These are phyloP conservation scores for Fraxinus greggii DNA, from an alignment of 305 asterid species.

Conservation along the genomic window DNA sequence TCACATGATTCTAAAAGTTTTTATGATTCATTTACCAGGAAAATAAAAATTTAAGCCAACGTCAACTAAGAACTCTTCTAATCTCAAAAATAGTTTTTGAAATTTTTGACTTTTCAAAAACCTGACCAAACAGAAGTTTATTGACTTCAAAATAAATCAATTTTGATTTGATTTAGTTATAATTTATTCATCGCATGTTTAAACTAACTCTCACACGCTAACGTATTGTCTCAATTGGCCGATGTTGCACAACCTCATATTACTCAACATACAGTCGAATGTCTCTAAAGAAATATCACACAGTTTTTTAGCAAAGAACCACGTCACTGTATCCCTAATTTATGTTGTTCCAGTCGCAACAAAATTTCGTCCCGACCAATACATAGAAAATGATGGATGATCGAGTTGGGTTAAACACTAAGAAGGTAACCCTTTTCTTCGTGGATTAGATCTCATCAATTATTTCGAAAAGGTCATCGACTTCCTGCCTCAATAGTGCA, in stretches of 20 bases:
- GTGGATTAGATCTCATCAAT: constrained; percentile 69
- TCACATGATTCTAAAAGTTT: no score
- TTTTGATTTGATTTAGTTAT: not conserved
- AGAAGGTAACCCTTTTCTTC: not conserved
- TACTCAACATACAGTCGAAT: not conserved
- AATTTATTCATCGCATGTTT: not conserved
- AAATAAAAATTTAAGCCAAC: not conserved
- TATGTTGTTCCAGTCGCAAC: constrained; percentile 24
- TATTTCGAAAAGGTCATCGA: constrained; percentile 78
- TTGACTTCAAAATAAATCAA: not conserved
- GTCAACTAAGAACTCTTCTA: not conserved
- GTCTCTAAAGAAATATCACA: not conserved
- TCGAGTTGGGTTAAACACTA: constrained; percentile 15
- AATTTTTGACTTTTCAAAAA: not conserved
- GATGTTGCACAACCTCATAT: not conserved
- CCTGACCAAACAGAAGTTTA: not conserved
- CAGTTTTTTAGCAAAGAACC: not conserved
- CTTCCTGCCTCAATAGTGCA: constrained; percentile 70
- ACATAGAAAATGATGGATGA: constrained; percentile 11
- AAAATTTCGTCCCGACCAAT: constrained; percentile 30
- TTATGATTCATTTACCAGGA: not conserved
- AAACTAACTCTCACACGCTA: not conserved
- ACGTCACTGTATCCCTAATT: not conserved
- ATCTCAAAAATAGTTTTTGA: no score
- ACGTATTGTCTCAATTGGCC: not conserved